Base-by-base conservation (phyloP, 495 filamentous ascomycete genomes). In the Trypethelium eluteriae region DNA sequence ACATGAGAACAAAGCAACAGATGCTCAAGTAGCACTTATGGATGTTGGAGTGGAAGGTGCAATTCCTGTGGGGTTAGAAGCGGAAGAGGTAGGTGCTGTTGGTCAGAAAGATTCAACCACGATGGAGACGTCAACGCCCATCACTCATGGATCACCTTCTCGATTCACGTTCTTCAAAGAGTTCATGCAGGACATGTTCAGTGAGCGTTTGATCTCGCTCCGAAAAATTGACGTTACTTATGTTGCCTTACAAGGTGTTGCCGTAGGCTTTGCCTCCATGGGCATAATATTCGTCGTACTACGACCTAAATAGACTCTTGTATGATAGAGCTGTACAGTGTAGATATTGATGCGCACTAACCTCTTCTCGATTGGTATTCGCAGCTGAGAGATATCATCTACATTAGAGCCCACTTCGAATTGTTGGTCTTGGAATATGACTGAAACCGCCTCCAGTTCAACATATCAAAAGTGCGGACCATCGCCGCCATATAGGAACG, bases 201-300 rank as follows among this genome's bases (percentile, higher is more conserved):
- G 90, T 77, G 87, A 93, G 39, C 81, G 86, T 69, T 77, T 78
- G 68, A 78, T 95, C 67, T 78, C 82, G 66, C 69, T 92, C 57
- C 83, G 85, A 32, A 90, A 91, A 76, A 82, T 86, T 57, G 92
- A 96, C 71, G 72, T 89, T 6, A 93, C 91, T 2, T 76, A 86
- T 38, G 77, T 88, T 65, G 86, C 85, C 12, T 74, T 93, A 38
- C 85, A 92, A 74, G 84, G 89, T 69, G 86, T 85, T 47, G 88
- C 84, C n/a, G 82, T 85, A 12, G 92, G 92, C 32, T 88, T 88
- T 6, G 80, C 84, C 2, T 70, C 90, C 1, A 83, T 84, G 65
- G 83, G 82, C 39, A 71, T 86, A 41, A 61, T 92, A n/a, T 76
- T 87, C 62, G 74, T 86, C 18, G 56, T 92, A 25, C 67, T 89